Conservation (phyloP, 2,329 filamentous ascomycete species). For the Fusarium brevicatenulatum region DNA sequence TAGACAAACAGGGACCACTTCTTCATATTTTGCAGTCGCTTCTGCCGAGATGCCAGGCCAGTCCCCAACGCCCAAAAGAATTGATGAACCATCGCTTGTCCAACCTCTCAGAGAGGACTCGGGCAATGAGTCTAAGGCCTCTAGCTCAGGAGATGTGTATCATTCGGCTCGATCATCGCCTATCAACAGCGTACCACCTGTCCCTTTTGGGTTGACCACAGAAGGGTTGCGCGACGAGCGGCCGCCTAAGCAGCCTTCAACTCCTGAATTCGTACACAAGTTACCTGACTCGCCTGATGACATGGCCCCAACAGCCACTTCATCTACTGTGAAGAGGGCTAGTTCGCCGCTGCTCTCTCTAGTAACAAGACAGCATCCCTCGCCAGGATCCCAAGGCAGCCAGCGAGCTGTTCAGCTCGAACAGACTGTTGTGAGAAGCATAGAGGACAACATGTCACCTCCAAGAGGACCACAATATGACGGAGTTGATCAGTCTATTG, state of each 20-base stretch:
- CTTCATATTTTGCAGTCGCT: slow-evolving; percentile 20
- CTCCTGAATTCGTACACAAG: slow-evolving; percentile 27
- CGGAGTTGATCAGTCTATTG: slow-evolving; percentile 46
- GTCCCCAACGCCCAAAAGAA: slow-evolving; percentile 12
- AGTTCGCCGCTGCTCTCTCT: slow-evolving; percentile 21
- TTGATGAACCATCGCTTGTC: slow-evolving; percentile 28
- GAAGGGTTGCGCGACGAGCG: neutral
- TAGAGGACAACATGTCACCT: slow-evolving; percentile 32
- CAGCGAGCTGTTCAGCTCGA: slow-evolving; percentile 14
- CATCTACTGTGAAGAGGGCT: slow-evolving; percentile 18
- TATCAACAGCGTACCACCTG: slow-evolving; percentile 1
- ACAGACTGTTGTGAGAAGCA: slow-evolving; percentile 16
- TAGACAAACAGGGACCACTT: slow-evolving; percentile 8
- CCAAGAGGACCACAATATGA: slow-evolving; percentile 43
- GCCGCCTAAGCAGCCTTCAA: neutral
- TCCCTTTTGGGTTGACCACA: slow-evolving; percentile 22
- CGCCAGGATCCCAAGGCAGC: neutral
- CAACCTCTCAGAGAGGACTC: slow-evolving; percentile 34
- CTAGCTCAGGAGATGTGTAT: slow-evolving; percentile 29
- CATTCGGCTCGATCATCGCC: slow-evolving; percentile 42
- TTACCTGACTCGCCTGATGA: slow-evolving; percentile 27
- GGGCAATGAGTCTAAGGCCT: slow-evolving; percentile 30
- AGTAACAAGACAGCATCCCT: neutral
- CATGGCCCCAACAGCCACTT: neutral
- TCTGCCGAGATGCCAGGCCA: slow-evolving; percentile 8